A percentile compares a stretch with the other conserved stretches of the same genome.
Conservation (phyloP, 192 early-diverging fungal genomes). For the Coemansia guatemalensis region DNA sequence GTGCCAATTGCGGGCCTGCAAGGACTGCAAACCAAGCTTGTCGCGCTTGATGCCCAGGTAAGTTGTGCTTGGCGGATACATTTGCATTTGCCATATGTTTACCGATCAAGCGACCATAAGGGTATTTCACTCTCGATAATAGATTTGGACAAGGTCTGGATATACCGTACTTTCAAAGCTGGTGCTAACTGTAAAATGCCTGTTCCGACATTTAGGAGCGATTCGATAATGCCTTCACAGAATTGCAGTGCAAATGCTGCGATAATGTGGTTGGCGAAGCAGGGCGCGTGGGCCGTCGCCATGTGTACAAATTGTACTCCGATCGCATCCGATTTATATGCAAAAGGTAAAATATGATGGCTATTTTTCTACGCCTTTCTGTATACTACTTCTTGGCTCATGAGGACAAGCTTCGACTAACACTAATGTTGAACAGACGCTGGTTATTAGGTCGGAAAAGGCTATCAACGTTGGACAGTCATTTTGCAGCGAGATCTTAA, state of each 20-base stretch:
- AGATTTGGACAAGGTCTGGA: no score
- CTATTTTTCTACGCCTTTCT: no score
- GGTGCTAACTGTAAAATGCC: no score
- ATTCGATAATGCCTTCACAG: slow-evolving; percentile 33
- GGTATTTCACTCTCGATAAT: no score
- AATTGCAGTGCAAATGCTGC: slow-evolving; percentile 27
- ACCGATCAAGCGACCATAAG: no score
- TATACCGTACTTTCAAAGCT: no score
- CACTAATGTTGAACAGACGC: not conserved
- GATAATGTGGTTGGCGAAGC: slow-evolving; percentile 27
- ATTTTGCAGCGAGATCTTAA: slow-evolving; percentile 38
- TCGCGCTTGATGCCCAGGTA: slow-evolving; percentile 37
- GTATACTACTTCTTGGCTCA: no score
- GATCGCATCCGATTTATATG: slow-evolving; percentile 15
- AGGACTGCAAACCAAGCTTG: slow-evolving; percentile 8
- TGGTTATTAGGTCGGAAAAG: slow-evolving; percentile 13
- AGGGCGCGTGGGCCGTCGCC: slow-evolving; percentile 31
- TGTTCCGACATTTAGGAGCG: slow-evolving; percentile 19
- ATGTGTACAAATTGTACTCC: slow-evolving; percentile 25
- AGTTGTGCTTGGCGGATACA: not conserved
- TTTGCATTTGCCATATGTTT: no score
- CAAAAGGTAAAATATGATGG: slow-evolving; percentile 9
- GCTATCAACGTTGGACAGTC: slow-evolving; percentile 22
- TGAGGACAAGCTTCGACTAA: no score
- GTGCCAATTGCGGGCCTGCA: slow-evolving; percentile 11